Percentiles rank a stretch among this genome's conserved stretches.
Evolutionary conservation across 129 eudicot species (phyloP).

Genomic region (Chrysanthemum lavandulifolium): DNA sequence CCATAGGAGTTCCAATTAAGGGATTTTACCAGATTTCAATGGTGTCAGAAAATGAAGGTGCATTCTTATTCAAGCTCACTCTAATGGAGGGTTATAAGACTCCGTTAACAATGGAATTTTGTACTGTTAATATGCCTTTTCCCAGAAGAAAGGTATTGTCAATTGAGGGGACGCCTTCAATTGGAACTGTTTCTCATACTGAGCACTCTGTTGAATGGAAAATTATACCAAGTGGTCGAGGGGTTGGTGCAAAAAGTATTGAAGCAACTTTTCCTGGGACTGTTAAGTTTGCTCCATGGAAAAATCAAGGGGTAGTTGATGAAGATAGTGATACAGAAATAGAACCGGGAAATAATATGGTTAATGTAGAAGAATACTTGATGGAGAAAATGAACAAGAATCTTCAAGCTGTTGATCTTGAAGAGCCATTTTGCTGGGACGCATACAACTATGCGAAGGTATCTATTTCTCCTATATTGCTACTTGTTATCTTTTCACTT

Average conservation of each 20-base stretch:
- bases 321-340: constrained; percentile 89
- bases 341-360: constrained; percentile 59
- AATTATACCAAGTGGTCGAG: constrained; percentile 68
- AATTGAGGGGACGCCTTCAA: constrained; percentile 86
- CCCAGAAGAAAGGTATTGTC: constrained; percentile 78
- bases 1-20: constrained; percentile 69
- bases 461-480: background rate
- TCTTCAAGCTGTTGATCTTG: constrained; percentile 83
- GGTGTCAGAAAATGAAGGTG: constrained; percentile 99
- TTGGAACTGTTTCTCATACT: constrained; percentile 70
- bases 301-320: constrained; percentile 58
- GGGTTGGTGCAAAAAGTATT: constrained; percentile 77
- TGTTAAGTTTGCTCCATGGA: constrained; percentile 78
- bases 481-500: background rate
- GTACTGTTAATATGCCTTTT: constrained; percentile 96
- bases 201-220: constrained; percentile 94
- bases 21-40: constrained; percentile 98
- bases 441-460: constrained; percentile 94
- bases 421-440: constrained; percentile 96
- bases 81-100: constrained; percentile 87
- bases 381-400: constrained; percentile 88
- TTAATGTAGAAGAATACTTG: constrained; percentile 75
- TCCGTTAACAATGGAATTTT: constrained; percentile 77
- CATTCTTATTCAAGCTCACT: constrained; percentile 72
- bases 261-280: constrained; percentile 96